Percentiles rank a stretch among this genome's conserved stretches.
Conservation (phyloP, 1,284 basidiomycete genomes). For the Ganoderma multipileum region DNA sequence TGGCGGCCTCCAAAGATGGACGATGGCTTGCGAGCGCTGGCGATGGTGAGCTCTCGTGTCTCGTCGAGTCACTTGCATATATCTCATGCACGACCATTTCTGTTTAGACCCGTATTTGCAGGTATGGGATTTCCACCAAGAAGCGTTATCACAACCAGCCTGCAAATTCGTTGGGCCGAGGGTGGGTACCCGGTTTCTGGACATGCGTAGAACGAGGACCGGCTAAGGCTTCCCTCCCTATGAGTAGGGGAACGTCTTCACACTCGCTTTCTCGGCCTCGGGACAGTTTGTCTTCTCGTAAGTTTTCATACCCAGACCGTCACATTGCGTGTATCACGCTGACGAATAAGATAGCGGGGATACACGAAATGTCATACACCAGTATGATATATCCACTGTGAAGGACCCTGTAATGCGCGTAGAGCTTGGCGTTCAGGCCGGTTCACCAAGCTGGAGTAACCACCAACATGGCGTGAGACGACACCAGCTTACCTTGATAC, state of each 20-base stretch:
- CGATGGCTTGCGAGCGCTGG: slow-evolving; percentile 79
- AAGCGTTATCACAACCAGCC: slow-evolving; percentile 56
- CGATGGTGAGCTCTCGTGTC: slow-evolving; percentile 57
- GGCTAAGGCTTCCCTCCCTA: slow-evolving; percentile 17
- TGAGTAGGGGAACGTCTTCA: slow-evolving; percentile 70
- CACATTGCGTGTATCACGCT: slow-evolving; percentile 6
- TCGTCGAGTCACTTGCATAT: neutral
- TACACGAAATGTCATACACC: slow-evolving; percentile 60
- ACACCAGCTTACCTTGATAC: neutral
- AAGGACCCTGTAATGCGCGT: slow-evolving; percentile 28
- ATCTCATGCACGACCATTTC: neutral
- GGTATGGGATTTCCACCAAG: slow-evolving; percentile 77
- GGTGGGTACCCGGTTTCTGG: slow-evolving; percentile 41
- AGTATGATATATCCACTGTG: slow-evolving; percentile 57
- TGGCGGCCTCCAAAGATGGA: slow-evolving; percentile 69
- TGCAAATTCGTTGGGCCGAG: slow-evolving; percentile 56
- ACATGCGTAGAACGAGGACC: neutral
- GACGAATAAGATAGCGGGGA: slow-evolving; percentile 56
- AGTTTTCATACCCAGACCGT: slow-evolving; percentile 35
- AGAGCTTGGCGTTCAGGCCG: slow-evolving; percentile 8
- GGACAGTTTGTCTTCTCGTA: slow-evolving; percentile 71
- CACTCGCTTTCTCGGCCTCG: slow-evolving; percentile 69
- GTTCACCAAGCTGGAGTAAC: slow-evolving; percentile 14
- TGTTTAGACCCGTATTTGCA: slow-evolving; percentile 61
- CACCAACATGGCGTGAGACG: slow-evolving; percentile 17